A percentile compares a stretch with the other conserved stretches of the same genome.
phyloP scores from a whole-genome alignment of 1,139 yeast species.

The Lodderomyces beijingensis region DNA sequence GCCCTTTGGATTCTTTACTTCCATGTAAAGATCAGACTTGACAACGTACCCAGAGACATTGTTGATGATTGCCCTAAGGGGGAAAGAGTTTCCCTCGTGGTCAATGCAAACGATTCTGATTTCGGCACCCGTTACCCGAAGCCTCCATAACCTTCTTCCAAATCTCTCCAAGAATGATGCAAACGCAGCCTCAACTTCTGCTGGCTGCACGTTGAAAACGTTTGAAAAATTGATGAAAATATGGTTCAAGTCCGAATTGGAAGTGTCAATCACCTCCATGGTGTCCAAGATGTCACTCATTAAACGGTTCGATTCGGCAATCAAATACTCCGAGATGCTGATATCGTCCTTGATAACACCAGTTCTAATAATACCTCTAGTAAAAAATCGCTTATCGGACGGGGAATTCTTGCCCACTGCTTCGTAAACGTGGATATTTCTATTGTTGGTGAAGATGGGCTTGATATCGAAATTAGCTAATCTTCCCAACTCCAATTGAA shows the following conservation, averaged over 20 bases:
- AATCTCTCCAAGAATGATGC: conserved; percentile 97
- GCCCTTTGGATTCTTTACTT: conserved; percentile 84
- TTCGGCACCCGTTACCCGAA: conserved; percentile 96
- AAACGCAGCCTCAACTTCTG: conserved; percentile 95
- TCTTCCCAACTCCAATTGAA: conserved; percentile 93
- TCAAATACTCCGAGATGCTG: conserved; percentile 86
- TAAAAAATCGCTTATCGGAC: conserved; percentile 90
- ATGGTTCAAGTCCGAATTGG: conserved; percentile 93
- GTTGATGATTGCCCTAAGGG: conserved; percentile 92
- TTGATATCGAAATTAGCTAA: conserved; percentile 90
- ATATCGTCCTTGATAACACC: conserved; percentile 92
- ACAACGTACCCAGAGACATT: conserved; percentile 97
- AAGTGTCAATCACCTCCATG: conserved; percentile 87
- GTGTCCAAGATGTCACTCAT: conserved; percentile 96
- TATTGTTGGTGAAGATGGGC: conserved; percentile 93
- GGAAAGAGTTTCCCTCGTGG: conserved; percentile 83
- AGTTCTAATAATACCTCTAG: conserved; percentile 95
- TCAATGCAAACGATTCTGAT: conserved; percentile 94
- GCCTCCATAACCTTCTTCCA: conserved; percentile 94
- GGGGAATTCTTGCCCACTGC: conserved; percentile 93
- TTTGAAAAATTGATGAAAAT: conserved; percentile 95
- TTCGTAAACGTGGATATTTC: conserved; percentile 95
- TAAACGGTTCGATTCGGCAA: conserved; percentile 92
- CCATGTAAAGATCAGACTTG: conserved; percentile 90
- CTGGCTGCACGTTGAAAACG: conserved; percentile 87